Evolutionary conservation across 2,329 filamentous ascomycete genomes (phyloP).

Genomic region (Penicillium palitans): DNA sequence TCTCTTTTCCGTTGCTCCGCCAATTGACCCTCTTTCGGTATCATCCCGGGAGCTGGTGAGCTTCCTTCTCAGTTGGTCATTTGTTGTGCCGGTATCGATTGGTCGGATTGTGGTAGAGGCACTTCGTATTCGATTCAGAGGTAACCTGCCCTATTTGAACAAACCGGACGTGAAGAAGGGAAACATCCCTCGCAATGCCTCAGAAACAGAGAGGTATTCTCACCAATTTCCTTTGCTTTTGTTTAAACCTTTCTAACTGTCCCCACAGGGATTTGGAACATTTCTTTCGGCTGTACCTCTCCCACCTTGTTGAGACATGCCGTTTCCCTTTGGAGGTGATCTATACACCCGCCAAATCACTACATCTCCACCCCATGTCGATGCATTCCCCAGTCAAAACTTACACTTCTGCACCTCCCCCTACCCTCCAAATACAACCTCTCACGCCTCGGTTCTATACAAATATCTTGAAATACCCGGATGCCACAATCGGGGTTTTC

Average conservation of each 20-base stretch:
- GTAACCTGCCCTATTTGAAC: background rate
- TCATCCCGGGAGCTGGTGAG: background rate
- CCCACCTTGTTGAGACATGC: background rate
- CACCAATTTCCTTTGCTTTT: background rate
- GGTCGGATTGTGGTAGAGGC: background rate
- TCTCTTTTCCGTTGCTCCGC: too few species aligned
- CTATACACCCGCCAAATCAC: background rate
- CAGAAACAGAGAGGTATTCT: background rate
- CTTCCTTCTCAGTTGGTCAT: background rate
- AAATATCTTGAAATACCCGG: too few species aligned
- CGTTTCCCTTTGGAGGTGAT: background rate
- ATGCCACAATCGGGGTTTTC: too few species aligned
- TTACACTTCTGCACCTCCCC: background rate
- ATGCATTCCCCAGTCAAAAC: background rate
- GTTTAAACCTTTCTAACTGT: background rate
- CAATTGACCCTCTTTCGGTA: too few species aligned
- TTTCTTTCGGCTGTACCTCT: background rate
- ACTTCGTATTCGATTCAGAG: background rate
- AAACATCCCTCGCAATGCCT: background rate
- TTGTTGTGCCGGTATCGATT: background rate
- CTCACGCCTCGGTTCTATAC: too few species aligned
- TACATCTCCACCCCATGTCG: background rate
- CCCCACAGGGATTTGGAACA: background rate
- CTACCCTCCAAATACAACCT: too few species aligned
- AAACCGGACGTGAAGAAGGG: background rate